Percentiles rank a stretch among this genome's conserved stretches.
Evolutionary conservation across 441 rosid genomes (phyloP).

Genomic region (Raphanus hybrid): DNA sequence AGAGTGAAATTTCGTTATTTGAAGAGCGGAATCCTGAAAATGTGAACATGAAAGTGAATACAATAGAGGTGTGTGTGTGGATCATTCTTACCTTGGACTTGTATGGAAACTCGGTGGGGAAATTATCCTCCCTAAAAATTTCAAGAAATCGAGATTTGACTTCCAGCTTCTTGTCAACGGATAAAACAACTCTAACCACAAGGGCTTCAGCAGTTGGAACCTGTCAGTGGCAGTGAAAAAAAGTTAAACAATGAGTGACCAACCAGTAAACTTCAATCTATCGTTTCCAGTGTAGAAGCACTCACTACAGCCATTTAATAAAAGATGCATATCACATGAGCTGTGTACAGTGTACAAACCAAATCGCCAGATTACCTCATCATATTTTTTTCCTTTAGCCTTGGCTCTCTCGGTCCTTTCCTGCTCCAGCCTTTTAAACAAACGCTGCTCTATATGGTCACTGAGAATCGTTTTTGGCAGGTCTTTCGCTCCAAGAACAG

Average conservation of each 20-base stretch:
- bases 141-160: slow-evolving; percentile 96
- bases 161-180: slow-evolving; percentile 97
- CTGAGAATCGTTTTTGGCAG: slow-evolving; percentile 93
- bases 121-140: slow-evolving; percentile 87
- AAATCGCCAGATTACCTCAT: slow-evolving; percentile 69
- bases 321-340: too few species aligned
- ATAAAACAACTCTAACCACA: slow-evolving; percentile 96
- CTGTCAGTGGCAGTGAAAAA: slow-evolving; percentile 15
- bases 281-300: slow-evolving; percentile 12
- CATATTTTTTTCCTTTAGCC: slow-evolving; percentile 74
- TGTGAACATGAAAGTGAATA: slow-evolving; percentile 10
- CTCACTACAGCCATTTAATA: too few species aligned
- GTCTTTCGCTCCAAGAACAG: slow-evolving; percentile 99
- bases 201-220: slow-evolving; percentile 65
- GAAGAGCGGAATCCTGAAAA: neutral
- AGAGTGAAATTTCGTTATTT: neutral
- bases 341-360: slow-evolving; percentile 8
- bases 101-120: slow-evolving; percentile 8
- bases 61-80: slow-evolving; percentile 14
- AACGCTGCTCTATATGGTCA: slow-evolving; percentile 94
- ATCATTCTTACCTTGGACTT: slow-evolving; percentile 15
- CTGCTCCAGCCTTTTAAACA: slow-evolving; percentile 72
- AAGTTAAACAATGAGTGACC: slow-evolving; percentile 30
- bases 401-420: slow-evolving; percentile 95
- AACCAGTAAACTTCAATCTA: slow-evolving; percentile 27